These are phyloP conservation scores for Corylus heterophylla DNA, from an alignment of 306 rosid genomes.

Conservation along the genomic window DNA sequence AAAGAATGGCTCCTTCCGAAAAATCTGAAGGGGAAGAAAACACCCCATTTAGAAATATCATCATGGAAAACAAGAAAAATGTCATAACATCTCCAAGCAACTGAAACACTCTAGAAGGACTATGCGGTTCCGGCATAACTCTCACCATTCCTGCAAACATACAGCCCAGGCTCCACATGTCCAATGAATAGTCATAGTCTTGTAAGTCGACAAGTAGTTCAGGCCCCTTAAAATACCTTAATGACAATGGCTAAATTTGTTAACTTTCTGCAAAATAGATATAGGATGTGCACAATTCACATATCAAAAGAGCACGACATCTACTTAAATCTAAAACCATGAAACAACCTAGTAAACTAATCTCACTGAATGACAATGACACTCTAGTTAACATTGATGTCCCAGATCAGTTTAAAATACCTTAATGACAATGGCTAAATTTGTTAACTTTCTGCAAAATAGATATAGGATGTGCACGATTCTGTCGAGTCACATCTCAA, in stretches of 20 bases:
- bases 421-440: slow-evolving; percentile 43
- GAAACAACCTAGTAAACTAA: too few species aligned
- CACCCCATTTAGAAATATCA: not conserved
- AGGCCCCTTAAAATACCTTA: slow-evolving; percentile 89
- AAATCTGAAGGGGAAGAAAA: slow-evolving; percentile 46
- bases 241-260: slow-evolving; percentile 25
- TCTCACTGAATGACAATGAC: not conserved
- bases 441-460: not conserved
- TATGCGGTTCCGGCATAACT: slow-evolving; percentile 24
- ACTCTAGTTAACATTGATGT: not conserved
- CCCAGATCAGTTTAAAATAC: slow-evolving; percentile 46
- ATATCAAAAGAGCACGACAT: not conserved
- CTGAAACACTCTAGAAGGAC: not conserved
- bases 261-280: not conserved
- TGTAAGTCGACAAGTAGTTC: slow-evolving; percentile 86
- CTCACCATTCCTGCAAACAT: slow-evolving; percentile 99
- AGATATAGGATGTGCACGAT: not conserved
- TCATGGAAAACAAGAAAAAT: not conserved
- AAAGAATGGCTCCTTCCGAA: slow-evolving; percentile 96
- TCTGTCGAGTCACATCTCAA: not conserved
- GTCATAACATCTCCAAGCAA: not conserved
- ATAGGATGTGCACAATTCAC: not conserved
- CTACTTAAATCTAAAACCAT: not conserved
- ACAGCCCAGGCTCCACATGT: slow-evolving; percentile 99
- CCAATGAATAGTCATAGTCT: slow-evolving; percentile 87